phyloP scores from a whole-genome alignment of 2,329 filamentous ascomycete genomes.

The Aphanocladium album region DNA sequence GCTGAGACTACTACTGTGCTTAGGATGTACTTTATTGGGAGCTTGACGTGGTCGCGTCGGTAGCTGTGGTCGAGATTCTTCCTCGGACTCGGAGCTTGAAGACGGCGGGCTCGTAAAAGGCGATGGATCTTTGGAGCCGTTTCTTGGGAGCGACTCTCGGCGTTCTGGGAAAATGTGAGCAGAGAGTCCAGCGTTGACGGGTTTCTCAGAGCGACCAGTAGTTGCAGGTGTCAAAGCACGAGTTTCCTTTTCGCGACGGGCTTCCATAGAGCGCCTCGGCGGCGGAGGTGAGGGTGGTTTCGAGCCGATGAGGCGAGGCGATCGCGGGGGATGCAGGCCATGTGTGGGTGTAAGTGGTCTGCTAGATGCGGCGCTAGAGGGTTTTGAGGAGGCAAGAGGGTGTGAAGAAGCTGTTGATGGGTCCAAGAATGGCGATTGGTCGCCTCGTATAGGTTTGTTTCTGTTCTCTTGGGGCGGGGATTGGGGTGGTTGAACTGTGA shows the following conservation, averaged over 20 bases:
- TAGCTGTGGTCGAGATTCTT: constrained; percentile 45
- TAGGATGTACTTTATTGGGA: constrained; percentile 18
- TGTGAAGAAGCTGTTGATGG: constrained; percentile 40
- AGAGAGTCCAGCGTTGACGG: constrained; percentile 23
- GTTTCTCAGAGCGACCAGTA: neutral
- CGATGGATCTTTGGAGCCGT: constrained; percentile 48
- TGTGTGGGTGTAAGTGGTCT: constrained; percentile 49
- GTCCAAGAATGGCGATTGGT: constrained; percentile 43
- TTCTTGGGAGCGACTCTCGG: constrained; percentile 14
- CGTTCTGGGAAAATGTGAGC: constrained; percentile 46
- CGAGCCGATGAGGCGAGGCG: constrained; percentile 42
- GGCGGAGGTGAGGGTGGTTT: constrained; percentile 60
- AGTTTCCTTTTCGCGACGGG: constrained; percentile 44
- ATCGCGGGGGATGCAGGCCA: constrained; percentile 30
- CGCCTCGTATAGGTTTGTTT: constrained; percentile 30
- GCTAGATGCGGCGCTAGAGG: constrained; percentile 48
- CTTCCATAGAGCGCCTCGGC: constrained; percentile 56
- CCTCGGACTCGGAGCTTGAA: constrained; percentile 58
- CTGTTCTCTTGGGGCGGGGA: constrained; percentile 56
- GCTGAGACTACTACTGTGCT: constrained; percentile 19
- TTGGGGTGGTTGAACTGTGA: constrained; percentile 64
- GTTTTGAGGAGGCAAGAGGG: constrained; percentile 39
- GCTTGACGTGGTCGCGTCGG: constrained; percentile 47
- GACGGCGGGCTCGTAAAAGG: constrained; percentile 80
- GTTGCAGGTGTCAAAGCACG: neutral